Conservation (phyloP, 2,329 filamentous ascomycete species). For the Emericellopsis atlantica region DNA sequence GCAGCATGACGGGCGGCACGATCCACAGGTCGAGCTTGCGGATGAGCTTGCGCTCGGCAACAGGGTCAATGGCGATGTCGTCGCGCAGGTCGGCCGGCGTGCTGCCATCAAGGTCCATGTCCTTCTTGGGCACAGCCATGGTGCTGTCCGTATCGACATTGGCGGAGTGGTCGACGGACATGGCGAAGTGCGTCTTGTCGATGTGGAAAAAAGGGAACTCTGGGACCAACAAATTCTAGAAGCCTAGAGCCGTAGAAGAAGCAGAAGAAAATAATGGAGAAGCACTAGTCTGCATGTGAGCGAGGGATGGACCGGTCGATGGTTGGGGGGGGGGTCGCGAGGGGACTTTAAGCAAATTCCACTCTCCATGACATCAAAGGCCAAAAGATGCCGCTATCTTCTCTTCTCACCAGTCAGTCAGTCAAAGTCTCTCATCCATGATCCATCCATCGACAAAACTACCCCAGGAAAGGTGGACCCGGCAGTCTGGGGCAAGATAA, state of each 20-base stretch:
- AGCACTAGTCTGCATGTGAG: no score
- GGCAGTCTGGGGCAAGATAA: no score
- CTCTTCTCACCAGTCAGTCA: not conserved
- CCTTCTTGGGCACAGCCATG: not conserved
- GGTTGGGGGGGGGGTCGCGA: not conserved
- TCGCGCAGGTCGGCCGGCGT: constrained; percentile 2
- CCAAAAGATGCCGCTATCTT: not conserved
- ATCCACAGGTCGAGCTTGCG: constrained; percentile 50
- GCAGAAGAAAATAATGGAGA: not conserved
- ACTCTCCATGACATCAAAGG: not conserved
- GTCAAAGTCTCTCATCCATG: not conserved
- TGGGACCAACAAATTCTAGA: not conserved
- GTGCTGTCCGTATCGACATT: not conserved
- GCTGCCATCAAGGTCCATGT: not conserved
- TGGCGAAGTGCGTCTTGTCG: no score
- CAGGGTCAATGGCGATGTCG: constrained; percentile 15
- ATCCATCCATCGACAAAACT: no score
- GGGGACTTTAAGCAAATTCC: not conserved
- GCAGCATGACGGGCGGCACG: constrained; percentile 46
- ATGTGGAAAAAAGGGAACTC: no score
- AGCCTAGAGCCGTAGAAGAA: not conserved
- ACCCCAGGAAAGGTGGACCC: no score
- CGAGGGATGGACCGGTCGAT: not conserved
- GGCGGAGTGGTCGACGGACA: not conserved
- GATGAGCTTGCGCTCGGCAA: constrained; percentile 25